A percentile compares a stretch with the other conserved stretches of the same genome.
Conservation (phyloP, 2,329 filamentous ascomycete genomes). For the Aphanocladium album region DNA sequence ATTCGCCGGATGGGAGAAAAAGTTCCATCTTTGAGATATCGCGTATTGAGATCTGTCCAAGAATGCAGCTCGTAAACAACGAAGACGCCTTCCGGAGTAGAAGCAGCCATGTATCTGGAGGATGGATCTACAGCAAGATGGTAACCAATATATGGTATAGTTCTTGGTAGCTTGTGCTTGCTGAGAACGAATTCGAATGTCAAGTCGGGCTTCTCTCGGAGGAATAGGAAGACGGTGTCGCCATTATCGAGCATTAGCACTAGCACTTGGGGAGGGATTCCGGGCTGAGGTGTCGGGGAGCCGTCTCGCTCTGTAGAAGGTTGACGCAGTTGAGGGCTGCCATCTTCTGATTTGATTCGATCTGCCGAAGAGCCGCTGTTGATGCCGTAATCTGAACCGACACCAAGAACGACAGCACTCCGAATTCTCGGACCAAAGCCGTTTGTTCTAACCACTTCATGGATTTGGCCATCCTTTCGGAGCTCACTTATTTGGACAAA, state of each 20-base stretch:
- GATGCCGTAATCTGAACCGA: slow-evolving; percentile 31
- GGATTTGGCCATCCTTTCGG: slow-evolving; percentile 61
- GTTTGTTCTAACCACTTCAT: slow-evolving; percentile 69
- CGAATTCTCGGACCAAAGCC: slow-evolving; percentile 77
- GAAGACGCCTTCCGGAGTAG: slow-evolving; percentile 65
- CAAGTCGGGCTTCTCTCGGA: slow-evolving; percentile 41
- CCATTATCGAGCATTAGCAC: slow-evolving; percentile 70
- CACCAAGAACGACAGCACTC: slow-evolving; percentile 71
- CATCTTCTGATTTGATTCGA: slow-evolving; percentile 35
- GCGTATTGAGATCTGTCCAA: slow-evolving; percentile 45
- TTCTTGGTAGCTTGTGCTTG: slow-evolving; percentile 53
- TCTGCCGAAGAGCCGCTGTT: slow-evolving; percentile 19
- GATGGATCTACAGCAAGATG: slow-evolving; percentile 74
- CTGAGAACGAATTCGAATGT: slow-evolving; percentile 56
- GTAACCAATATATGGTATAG: slow-evolving; percentile 54
- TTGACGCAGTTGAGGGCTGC: slow-evolving; percentile 33
- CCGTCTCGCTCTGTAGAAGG: slow-evolving; percentile 14
- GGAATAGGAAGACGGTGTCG: slow-evolving; percentile 72
- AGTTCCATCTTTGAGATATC: slow-evolving; percentile 38
- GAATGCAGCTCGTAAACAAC: slow-evolving; percentile 66
- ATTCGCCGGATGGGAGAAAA: slow-evolving; percentile 54
- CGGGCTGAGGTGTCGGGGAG: not conserved
- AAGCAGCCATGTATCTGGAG: slow-evolving; percentile 63
- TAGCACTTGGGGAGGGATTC: slow-evolving; percentile 68
- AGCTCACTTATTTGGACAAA: slow-evolving; percentile 79